Base-by-base conservation (phyloP, 1,284 basidiomycete species). In the Mycena citricolor region DNA sequence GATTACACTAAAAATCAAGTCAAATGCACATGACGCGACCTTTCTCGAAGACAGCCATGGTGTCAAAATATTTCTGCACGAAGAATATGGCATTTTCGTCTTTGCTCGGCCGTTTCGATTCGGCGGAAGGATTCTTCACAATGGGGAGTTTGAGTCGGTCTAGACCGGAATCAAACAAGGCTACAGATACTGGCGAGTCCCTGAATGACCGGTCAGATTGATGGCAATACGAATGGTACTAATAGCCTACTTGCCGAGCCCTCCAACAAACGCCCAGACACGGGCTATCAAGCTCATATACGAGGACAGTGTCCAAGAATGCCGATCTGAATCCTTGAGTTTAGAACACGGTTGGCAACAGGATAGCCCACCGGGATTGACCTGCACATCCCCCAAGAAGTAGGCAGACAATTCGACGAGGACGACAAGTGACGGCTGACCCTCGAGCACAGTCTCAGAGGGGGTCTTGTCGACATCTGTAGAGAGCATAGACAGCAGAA, bases 351-450 rank as follows among this genome's bases (percentile, higher is more conserved):
- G 26, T 19, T n/a, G n/a, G 7, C 28, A 25, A 26, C 21, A 6
- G 14, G 19, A 11, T 32, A 19, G 32, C 42, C 49, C 38, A 47
- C 42, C 39, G 20, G 56, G 58, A 57, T 57, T 55, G 40, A 60
- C 54, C 25, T 58, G 20, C 5, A 42, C 38, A 26, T 47, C 50
- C 5, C 32, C 54, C 19, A 68, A 45, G 54, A 87, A 80, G 58
- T 83, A 86, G 1, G 66, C 57, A 3, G 86, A 87, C 1, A 73
- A 68, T 50, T 87, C 86, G 41, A 79, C 74, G 13, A 90, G 58
- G 14, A 90, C 68, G 12, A 90, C 56, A 4, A 87, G 59, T 29
- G 69, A 67, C 17, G 81, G 81, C 0, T 71, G 51, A 24, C 58
- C 55, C 24, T 69, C 62, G 20, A 83, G 62, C 3, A 70, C 67